A percentile compares a stretch with the other conserved stretches of the same genome.
phyloP scores from a whole-genome alignment of 2,329 filamentous ascomycete genomes.

The Ophiostoma pallidulum region DNA sequence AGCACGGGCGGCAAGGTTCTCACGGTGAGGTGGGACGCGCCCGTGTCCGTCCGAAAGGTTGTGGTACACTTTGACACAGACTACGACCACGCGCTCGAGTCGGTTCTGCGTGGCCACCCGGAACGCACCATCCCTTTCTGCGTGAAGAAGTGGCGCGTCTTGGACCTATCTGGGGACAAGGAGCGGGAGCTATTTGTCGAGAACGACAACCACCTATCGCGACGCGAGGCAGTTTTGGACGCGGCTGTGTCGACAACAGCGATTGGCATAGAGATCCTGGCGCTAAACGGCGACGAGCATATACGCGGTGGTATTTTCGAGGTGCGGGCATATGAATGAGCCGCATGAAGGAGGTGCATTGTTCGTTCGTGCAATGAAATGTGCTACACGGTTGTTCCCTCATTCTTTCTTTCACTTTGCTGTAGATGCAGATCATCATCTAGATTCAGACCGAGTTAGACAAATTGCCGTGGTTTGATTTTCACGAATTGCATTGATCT shows the following conservation, averaged over 20 bases:
- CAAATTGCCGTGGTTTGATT: no score
- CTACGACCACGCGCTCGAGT: conserved; percentile 20
- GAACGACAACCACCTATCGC: conserved; percentile 17
- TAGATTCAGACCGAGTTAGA: no score
- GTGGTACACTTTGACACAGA: conserved; percentile 21
- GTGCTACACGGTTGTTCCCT: no score
- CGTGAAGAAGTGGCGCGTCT: conserved; percentile 19
- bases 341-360: no score
- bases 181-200: conserved; percentile 18
- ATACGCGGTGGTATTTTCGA: conserved; percentile 20
- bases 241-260: neutral
- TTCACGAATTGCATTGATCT: no score
- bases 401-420: no score
- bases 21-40: conserved; percentile 13
- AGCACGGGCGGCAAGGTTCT: conserved; percentile 8
- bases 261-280: conserved; percentile 19
- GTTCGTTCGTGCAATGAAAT: no score
- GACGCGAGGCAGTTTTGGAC: conserved; percentile 15
- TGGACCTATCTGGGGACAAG: conserved; percentile 14
- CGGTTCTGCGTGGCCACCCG: conserved; percentile 20
- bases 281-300: conserved; percentile 17
- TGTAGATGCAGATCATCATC: no score
- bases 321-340: conserved; percentile 18
- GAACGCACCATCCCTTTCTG: conserved; percentile 20
- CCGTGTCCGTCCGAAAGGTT: conserved; percentile 10